A percentile compares a stretch with the other conserved stretches of the same genome.
Evolutionary conservation across 345 rosid genomes (phyloP).

Genomic region (Gossypium rotundifolium): DNA sequence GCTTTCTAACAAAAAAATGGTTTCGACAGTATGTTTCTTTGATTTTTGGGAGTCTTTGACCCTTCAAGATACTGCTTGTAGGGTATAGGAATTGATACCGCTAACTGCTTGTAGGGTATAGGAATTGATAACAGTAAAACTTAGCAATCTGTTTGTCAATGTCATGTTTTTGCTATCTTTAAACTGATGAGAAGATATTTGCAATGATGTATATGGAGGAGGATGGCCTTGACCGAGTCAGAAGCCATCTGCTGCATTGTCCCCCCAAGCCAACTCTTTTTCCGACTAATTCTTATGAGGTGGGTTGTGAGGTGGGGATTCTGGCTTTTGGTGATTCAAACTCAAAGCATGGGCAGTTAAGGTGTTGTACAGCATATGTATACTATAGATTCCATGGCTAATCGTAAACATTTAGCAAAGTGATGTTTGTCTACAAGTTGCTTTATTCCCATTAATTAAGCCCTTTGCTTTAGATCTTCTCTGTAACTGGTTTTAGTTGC

Average conservation of each 20-base stretch:
- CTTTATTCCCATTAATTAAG: background rate
- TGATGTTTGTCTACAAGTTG: background rate
- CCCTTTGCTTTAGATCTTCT: background rate
- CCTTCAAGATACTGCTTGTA: background rate
- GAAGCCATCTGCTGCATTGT: background rate
- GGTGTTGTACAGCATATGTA: background rate
- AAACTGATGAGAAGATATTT: background rate
- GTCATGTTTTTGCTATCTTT: background rate
- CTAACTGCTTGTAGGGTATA: no score
- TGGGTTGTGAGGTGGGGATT: background rate
- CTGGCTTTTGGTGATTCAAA: background rate
- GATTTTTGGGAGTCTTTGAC: background rate
- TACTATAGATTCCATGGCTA: background rate
- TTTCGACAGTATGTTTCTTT: no score
- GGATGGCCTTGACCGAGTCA: background rate
- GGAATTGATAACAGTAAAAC: no score
- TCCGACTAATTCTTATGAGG: background rate
- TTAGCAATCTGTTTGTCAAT: no score
- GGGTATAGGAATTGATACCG: background rate
- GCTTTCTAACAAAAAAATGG: no score
- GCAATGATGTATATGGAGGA: background rate
- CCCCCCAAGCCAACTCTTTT: background rate
- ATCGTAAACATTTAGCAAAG: background rate
- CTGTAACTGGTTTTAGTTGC: background rate
- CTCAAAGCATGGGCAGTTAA: background rate